Base-by-base conservation (phyloP, 225 moss, liverwort and hornwort species). In the Ulota crispa region DNA sequence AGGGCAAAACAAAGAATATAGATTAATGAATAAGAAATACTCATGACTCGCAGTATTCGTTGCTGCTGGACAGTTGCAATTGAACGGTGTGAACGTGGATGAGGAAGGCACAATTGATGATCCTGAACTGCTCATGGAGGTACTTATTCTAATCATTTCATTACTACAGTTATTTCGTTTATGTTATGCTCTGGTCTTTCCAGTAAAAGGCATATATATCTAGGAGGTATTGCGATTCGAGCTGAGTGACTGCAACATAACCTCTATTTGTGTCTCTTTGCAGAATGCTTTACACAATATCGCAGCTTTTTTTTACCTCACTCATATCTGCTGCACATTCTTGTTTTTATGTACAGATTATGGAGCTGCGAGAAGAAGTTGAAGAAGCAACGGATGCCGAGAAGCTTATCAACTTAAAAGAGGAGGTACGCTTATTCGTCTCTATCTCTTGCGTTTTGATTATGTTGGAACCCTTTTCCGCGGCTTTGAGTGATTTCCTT, bases 61-160 rank as follows among this genome's bases (percentile, higher is more conserved):
- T 81, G 61, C 55, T 84, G 59, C 70, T 80, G 19, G 55, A 32
- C 89, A 95, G 95, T 77, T 94, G 78, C 85, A 83, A 80, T 90
- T 99, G 75, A 78, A 89, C 70, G 96, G 92, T 80, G 76, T 92
- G 68, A 85, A 89, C 68, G 74, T 93, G 66, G 98, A 99, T 64
- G 92, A 94, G 79, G 93, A 93, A 85, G 94, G 92, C 67, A 96
- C 98, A 73, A 88, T 94, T 65, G 86, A 91, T 72, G 93, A 96
- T 76, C 90, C 92, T 78, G 90, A 75, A n/a, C 87, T 99, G 64
- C 89, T 96, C 16, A 92, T 94, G 93, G 94, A 94, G 97, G 97
- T 97, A 57, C 68, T 75, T 26, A 61, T 31, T 3, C 10, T 57
- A 11, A 60, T 14, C 42, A 3, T 42, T 50, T 16, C 50, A 23